These are phyloP conservation scores for Pezicula radicicola DNA, from an alignment of 2,329 filamentous ascomycete species.

Conservation along the genomic window DNA sequence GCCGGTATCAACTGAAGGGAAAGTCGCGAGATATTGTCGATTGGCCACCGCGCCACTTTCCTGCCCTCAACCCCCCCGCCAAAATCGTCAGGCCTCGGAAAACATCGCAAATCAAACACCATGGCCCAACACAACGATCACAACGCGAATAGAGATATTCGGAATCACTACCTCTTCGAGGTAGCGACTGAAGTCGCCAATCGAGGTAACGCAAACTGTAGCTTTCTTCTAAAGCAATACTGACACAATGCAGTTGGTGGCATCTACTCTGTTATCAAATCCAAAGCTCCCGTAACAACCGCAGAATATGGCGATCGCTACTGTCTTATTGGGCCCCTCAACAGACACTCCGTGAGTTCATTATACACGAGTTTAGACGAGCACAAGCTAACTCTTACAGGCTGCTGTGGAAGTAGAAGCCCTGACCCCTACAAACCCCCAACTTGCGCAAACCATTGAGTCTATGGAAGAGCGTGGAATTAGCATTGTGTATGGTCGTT, in stretches of 20 bases:
- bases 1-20: too few relatives aligned
- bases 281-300: slow-evolving; percentile 95
- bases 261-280: slow-evolving; percentile 99
- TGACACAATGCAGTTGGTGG: slow-evolving; percentile 68
- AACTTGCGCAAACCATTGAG: slow-evolving; percentile 77
- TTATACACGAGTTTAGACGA: neutral
- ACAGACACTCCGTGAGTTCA: slow-evolving; percentile 76
- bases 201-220: slow-evolving; percentile 60
- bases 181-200: slow-evolving; percentile 96
- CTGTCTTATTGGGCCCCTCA: slow-evolving; percentile 90
- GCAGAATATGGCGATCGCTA: slow-evolving; percentile 98
- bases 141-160: slow-evolving; percentile 61
- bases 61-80: neutral
- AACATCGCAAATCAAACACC: neutral
- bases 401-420: slow-evolving; percentile 98
- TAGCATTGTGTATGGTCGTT: slow-evolving; percentile 86
- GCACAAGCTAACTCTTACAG: slow-evolving; percentile 40
- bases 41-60: neutral
- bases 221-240: neutral
- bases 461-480: slow-evolving; percentile 93
- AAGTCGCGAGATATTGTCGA: neutral
- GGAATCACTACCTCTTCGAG: slow-evolving; percentile 95
- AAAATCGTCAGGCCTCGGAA: neutral
- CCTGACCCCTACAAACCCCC: slow-evolving; percentile 77
- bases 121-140: neutral